Evolutionary conservation across 257 asterid genomes (phyloP).

Genomic region (Avicennia marina): DNA sequence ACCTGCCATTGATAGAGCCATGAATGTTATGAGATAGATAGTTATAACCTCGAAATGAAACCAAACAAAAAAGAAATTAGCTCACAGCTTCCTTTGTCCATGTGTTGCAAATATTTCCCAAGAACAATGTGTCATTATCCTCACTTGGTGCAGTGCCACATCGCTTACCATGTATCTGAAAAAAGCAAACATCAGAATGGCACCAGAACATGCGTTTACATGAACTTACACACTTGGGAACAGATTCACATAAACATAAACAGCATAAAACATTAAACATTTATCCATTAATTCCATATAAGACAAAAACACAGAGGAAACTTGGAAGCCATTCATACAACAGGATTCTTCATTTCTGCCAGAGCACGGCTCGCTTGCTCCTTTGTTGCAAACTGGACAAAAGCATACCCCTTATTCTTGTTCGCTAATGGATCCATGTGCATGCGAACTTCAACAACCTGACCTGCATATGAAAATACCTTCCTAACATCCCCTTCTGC

Average conservation of each 20-base stretch:
- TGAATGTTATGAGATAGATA: background rate
- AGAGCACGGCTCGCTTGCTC: conserved; percentile 54
- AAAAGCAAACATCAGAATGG: conserved; percentile 16
- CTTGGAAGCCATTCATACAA: conserved; percentile 33
- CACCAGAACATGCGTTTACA: background rate
- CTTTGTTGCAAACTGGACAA: conserved; percentile 55
- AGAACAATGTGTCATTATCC: conserved; percentile 55
- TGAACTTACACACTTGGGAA: background rate
- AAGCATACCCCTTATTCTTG: conserved; percentile 66
- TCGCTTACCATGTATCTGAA: conserved; percentile 61
- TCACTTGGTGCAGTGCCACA: conserved; percentile 58
- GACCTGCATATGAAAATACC: conserved; percentile 56
- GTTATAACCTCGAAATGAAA: background rate
- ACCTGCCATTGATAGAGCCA: conserved; percentile 29
- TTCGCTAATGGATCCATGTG: conserved; percentile 45
- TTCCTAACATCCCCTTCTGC: conserved; percentile 48
- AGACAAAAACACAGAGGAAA: background rate
- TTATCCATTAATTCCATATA: background rate
- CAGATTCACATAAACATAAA: background rate
- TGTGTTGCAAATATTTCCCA: conserved; percentile 63
- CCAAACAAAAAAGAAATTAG: background rate
- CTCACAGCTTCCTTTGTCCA: conserved; percentile 61
- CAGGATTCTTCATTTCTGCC: conserved; percentile 66
- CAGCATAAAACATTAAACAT: background rate
- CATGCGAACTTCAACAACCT: conserved; percentile 53